Evolutionary conservation across 2,329 filamentous ascomycete species (phyloP).

Genomic region (Clarireedia hainanense): DNA sequence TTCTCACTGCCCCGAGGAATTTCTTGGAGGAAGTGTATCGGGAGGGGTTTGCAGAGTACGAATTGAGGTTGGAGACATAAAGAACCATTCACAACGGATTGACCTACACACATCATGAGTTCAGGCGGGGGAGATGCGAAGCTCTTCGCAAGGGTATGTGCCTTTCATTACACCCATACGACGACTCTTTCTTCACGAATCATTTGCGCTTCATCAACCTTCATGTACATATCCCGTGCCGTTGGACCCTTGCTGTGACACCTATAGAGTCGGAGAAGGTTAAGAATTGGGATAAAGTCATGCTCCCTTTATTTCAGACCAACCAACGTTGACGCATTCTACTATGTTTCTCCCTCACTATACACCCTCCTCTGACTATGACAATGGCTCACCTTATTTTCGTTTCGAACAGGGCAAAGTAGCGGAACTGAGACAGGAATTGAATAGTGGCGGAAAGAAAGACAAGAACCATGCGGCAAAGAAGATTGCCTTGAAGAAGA

Average conservation of each 20-base stretch:
- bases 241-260: slow-evolving; percentile 5
- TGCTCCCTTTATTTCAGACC: background rate
- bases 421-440: slow-evolving; percentile 87
- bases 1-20: slow-evolving; percentile 21
- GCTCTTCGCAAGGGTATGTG: slow-evolving; percentile 91
- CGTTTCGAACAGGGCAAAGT: slow-evolving; percentile 82
- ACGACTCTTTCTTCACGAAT: background rate
- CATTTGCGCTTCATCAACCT: slow-evolving; percentile 11
- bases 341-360: slow-evolving; percentile 28
- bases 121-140: slow-evolving; percentile 86
- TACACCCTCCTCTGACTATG: slow-evolving; percentile 21
- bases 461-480: slow-evolving; percentile 93
- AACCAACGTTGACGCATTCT: slow-evolving; percentile 5
- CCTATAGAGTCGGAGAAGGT: background rate
- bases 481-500: slow-evolving; percentile 98
- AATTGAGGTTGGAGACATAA: slow-evolving; percentile 1
- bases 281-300: background rate
- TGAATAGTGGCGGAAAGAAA: slow-evolving; percentile 91
- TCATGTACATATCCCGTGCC: slow-evolving; percentile 4
- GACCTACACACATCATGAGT: slow-evolving; percentile 26
- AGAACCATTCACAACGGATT: slow-evolving; percentile 13
- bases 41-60: slow-evolving; percentile 23
- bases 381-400: slow-evolving; percentile 26
- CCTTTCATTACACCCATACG: slow-evolving; percentile 4
- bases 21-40: slow-evolving; percentile 6